Evolutionary conservation across 106 monocot genomes (phyloP).

Genomic region (Apostasia ramifera): DNA sequence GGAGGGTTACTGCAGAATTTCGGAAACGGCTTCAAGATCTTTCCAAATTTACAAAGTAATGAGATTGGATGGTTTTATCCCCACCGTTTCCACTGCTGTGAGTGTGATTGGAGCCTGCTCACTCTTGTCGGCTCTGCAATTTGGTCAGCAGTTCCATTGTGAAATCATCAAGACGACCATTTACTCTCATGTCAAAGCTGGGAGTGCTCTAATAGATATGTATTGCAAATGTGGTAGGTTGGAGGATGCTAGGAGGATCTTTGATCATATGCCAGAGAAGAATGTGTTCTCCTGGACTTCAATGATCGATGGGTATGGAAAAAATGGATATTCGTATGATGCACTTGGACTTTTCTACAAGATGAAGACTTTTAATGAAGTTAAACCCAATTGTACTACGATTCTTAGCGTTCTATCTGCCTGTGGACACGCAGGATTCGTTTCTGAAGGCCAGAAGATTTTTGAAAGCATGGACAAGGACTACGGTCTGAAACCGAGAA

Average conservation of each 20-base stretch:
- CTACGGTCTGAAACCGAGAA: slow-evolving; percentile 46
- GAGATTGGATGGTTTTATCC: slow-evolving; percentile 27
- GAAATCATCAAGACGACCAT: slow-evolving; percentile 47
- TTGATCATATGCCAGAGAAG: slow-evolving; percentile 52
- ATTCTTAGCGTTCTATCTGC: slow-evolving; percentile 72
- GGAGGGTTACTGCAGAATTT: slow-evolving; percentile 68
- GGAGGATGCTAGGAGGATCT: slow-evolving; percentile 53
- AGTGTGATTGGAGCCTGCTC: slow-evolving; percentile 88
- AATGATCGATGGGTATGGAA: slow-evolving; percentile 96
- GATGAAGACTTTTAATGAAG: slow-evolving; percentile 31
- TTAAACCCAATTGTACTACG: slow-evolving; percentile 67
- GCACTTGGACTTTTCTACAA: slow-evolving; percentile 53
- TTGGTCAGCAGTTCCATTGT: slow-evolving; percentile 74
- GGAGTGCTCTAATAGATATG: slow-evolving; percentile 83
- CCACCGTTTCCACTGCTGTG: slow-evolving; percentile 64
- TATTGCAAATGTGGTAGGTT: slow-evolving; percentile 74
- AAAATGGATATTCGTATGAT: slow-evolving; percentile 60
- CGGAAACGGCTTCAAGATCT: slow-evolving; percentile 39
- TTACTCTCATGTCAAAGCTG: slow-evolving; percentile 50
- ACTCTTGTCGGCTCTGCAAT: slow-evolving; percentile 47
- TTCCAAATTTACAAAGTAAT: slow-evolving; percentile 62
- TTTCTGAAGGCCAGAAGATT: slow-evolving; percentile 44
- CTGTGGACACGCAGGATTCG: slow-evolving; percentile 74
- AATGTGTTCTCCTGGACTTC: slow-evolving; percentile 93
- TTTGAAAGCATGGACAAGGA: slow-evolving; percentile 77